These are phyloP conservation scores for Lentinus brumalis DNA, from an alignment of 768 basidiomycete species.

Conservation along the genomic window DNA sequence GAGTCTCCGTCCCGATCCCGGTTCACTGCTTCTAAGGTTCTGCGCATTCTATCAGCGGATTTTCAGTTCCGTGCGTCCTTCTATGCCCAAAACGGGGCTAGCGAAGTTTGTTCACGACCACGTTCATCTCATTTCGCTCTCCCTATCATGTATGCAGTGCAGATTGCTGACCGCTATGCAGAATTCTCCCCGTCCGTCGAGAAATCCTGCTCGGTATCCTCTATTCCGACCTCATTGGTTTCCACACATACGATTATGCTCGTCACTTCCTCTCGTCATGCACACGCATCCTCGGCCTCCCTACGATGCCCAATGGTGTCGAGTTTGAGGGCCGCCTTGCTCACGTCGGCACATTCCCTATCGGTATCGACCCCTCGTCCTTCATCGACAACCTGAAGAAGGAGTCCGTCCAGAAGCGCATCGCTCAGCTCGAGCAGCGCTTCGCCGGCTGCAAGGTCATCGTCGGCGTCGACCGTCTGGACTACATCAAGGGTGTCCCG, in stretches of 20 bases:
- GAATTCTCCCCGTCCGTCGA: slow-evolving; percentile 94
- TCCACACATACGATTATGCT: slow-evolving; percentile 99
- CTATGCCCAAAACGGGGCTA: neutral
- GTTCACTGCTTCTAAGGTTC: slow-evolving; percentile 6
- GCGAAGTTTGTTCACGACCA: slow-evolving; percentile 9
- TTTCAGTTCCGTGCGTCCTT: neutral
- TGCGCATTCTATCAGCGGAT: slow-evolving; percentile 4
- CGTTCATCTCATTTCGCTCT: neutral
- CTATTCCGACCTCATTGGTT: slow-evolving; percentile 96
- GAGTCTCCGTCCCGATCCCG: slow-evolving; percentile 13
- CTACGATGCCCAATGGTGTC: slow-evolving; percentile 98
- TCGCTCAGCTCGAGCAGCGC: slow-evolving; percentile 80
- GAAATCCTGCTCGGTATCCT: slow-evolving; percentile 97
- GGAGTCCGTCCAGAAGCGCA: slow-evolving; percentile 77
- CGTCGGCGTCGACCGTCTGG: slow-evolving; percentile 96
- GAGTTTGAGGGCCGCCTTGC: slow-evolving; percentile 94
- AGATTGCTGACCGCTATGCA: slow-evolving; percentile 33
- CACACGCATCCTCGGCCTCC: slow-evolving; percentile 91
- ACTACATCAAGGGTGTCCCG: slow-evolving; percentile 99
- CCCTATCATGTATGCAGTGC: neutral
- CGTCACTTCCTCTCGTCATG: slow-evolving; percentile 99
- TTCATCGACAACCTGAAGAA: slow-evolving; percentile 88
- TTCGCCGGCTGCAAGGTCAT: slow-evolving; percentile 97
- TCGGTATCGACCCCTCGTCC: slow-evolving; percentile 93
- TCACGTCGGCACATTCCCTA: slow-evolving; percentile 98